These are phyloP conservation scores for Saussurea involucrata DNA, from an alignment of 129 eudicot genomes.

Conservation along the genomic window DNA sequence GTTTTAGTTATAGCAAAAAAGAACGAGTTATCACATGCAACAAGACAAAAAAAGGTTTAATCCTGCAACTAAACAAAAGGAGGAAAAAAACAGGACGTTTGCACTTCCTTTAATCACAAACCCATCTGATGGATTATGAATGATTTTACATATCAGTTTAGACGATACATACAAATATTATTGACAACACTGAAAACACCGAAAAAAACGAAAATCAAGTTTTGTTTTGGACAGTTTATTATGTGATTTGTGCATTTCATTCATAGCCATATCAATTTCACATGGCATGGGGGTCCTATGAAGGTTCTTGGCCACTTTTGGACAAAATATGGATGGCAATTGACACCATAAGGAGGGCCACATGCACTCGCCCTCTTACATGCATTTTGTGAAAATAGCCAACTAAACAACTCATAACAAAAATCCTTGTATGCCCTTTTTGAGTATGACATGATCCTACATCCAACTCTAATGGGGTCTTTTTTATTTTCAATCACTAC, in stretches of 20 bases:
- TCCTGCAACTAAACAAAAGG: neutral
- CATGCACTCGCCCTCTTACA: slow-evolving; percentile 5
- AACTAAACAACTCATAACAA: slow-evolving; percentile 32
- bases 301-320: slow-evolving; percentile 27
- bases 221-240: slow-evolving; percentile 13
- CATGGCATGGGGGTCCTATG: slow-evolving; percentile 37
- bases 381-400: slow-evolving; percentile 28
- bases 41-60: neutral
- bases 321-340: slow-evolving; percentile 36
- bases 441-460: slow-evolving; percentile 36
- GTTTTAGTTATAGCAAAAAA: neutral
- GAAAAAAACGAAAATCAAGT: neutral
- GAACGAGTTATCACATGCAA: neutral
- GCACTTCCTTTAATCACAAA: neutral
- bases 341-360: slow-evolving; percentile 27
- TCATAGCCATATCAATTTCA: slow-evolving; percentile 19
- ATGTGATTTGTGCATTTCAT: slow-evolving; percentile 27
- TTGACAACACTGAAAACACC: neutral
- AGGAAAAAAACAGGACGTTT: neutral
- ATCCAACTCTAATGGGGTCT: slow-evolving; percentile 37
- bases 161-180: neutral
- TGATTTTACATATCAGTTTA: slow-evolving; percentile 4
- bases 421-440: slow-evolving; percentile 31
- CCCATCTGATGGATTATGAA: neutral
- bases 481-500: slow-evolving; percentile 31